Conservation (phyloP, 2,329 filamentous ascomycete species). For the Parastagonospora nodorum region DNA sequence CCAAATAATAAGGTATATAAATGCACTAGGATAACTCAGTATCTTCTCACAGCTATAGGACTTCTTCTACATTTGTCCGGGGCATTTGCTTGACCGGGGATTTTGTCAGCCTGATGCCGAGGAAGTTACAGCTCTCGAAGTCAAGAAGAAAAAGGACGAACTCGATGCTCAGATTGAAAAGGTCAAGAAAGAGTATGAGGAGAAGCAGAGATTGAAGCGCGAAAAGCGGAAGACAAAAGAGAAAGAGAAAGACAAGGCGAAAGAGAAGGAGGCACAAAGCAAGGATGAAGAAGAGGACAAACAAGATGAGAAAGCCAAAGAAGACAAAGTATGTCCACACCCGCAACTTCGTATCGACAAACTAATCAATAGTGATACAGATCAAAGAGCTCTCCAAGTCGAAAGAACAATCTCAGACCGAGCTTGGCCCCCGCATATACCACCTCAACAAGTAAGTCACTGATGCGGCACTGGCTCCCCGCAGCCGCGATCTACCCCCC, state of each 20-base stretch:
- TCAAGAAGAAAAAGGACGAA: constrained; percentile 58
- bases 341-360: neutral
- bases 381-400: constrained; percentile 57
- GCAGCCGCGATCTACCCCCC: neutral
- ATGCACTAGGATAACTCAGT: neutral
- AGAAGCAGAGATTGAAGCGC: constrained; percentile 63
- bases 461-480: neutral
- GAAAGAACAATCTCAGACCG: constrained; percentile 50
- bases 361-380: constrained; percentile 27
- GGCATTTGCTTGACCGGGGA: constrained; percentile 79
- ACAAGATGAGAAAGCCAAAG: constrained; percentile 68
- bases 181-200: constrained; percentile 57
- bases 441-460: constrained; percentile 72
- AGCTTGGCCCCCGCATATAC: constrained; percentile 80
- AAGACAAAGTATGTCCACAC: constrained; percentile 57
- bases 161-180: constrained; percentile 55
- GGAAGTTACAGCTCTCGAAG: constrained; percentile 64
- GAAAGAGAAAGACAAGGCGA: constrained; percentile 66
- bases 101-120: constrained; percentile 78
- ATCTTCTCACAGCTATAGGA: constrained; percentile 57
- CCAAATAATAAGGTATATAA: constrained; percentile 78
- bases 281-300: constrained; percentile 68
- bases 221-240: constrained; percentile 52
- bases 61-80: constrained; percentile 88
- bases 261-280: constrained; percentile 57